Conservation (phyloP, 768 basidiomycete species). For the Leucocoprinus birnbaumii region DNA sequence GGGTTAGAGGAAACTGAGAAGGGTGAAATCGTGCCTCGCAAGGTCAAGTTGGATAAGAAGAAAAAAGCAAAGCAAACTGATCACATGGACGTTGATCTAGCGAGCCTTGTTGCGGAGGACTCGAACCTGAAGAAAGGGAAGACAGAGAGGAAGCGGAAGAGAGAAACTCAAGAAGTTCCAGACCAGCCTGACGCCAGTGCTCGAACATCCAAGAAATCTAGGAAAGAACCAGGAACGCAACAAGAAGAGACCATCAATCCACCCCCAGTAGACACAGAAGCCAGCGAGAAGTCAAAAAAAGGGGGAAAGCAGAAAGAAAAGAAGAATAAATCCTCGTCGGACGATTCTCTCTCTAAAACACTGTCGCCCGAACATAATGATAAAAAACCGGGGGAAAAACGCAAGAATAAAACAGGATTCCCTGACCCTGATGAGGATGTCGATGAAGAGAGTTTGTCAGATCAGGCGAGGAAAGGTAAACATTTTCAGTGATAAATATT, state of each 20-base stretch:
- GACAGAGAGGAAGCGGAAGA: conserved; percentile 20
- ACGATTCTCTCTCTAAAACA: too few species aligned
- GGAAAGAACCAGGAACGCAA: too few species aligned
- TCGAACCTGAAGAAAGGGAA: conserved; percentile 8
- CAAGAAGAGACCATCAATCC: too few species aligned
- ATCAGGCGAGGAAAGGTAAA: conserved; percentile 40
- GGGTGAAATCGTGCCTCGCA: conserved; percentile 1
- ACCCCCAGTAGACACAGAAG: too few species aligned
- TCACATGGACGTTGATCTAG: conserved; percentile 4
- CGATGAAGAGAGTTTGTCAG: neutral
- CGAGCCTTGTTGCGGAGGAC: neutral
- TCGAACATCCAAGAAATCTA: neutral
- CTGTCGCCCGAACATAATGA: neutral
- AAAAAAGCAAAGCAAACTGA: neutral
- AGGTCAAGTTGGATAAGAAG: conserved; percentile 1
- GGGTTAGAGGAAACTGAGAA: conserved; percentile 1
- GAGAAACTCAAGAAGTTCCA: conserved; percentile 10
- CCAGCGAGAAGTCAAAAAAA: too few species aligned
- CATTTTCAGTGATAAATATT: neutral
- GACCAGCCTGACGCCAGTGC: conserved; percentile 8
- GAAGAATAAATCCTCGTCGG: too few species aligned
- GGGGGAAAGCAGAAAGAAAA: too few species aligned
- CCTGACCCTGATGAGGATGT: neutral
- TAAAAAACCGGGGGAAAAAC: conserved; percentile 21
- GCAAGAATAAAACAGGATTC: conserved; percentile 41